These are phyloP conservation scores for Lactarius sanguifluus DNA, from an alignment of 768 basidiomycete genomes.

Conservation along the genomic window DNA sequence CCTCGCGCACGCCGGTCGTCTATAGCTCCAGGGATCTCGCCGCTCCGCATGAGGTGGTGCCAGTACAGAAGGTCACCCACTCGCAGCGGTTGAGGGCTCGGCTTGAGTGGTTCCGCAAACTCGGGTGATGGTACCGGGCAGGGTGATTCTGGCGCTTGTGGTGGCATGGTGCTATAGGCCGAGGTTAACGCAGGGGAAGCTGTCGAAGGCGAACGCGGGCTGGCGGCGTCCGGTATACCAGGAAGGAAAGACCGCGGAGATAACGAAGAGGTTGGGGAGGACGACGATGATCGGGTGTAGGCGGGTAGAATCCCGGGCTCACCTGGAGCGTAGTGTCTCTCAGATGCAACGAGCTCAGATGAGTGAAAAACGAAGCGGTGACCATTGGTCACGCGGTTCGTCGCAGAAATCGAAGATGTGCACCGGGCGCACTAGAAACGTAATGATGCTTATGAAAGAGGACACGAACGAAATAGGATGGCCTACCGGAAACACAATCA, in stretches of 20 bases:
- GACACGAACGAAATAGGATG: conserved; percentile 11
- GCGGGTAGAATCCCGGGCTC: conserved; percentile 49
- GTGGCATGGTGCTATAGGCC: conserved; percentile 18
- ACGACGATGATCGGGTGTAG: conserved; percentile 24
- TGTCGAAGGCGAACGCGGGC: conserved; percentile 18
- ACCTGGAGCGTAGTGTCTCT: conserved; percentile 60
- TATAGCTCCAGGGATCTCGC: conserved; percentile 68
- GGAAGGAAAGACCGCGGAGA: conserved; percentile 23
- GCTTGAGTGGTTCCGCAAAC: conserved; percentile 40
- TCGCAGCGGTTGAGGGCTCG: conserved; percentile 39
- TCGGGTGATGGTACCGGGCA: conserved; percentile 34
- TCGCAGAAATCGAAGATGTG: conserved; percentile 64
- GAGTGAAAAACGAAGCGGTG: conserved; percentile 89
- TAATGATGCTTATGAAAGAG: conserved; percentile 14
- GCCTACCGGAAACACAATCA: conserved; percentile 70
- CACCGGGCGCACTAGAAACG: conserved; percentile 60
- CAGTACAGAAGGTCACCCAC: conserved; percentile 69
- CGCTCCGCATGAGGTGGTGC: conserved; percentile 70
- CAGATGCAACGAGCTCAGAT: conserved; percentile 58
- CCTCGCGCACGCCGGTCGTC: conserved; percentile 60
- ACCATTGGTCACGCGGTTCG: conserved; percentile 75
- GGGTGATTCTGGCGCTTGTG: conserved; percentile 24
- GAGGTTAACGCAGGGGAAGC: conserved; percentile 9
- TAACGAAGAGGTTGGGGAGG: conserved; percentile 18
- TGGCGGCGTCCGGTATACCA: conserved; percentile 34